These are phyloP conservation scores for Lipomyces lipofer DNA, from an alignment of 805 yeast genomes.

Conservation along the genomic window DNA sequence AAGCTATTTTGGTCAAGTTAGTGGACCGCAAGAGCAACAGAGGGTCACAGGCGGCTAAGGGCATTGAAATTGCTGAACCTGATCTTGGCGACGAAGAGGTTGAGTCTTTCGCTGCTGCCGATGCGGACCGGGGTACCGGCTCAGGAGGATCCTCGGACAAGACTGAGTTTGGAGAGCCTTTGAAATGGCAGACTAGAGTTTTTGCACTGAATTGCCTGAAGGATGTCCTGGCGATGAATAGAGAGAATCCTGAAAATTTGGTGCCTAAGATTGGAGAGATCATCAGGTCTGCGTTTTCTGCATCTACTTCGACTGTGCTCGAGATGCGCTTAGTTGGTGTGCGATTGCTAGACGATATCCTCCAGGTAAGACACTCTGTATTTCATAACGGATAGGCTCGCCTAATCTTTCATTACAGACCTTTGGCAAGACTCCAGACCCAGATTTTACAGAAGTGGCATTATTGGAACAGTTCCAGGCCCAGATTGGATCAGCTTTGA, in stretches of 20 bases:
- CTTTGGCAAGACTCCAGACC: conserved; percentile 65
- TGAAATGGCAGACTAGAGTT: conserved; percentile 48
- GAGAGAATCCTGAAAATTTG: conserved; percentile 29
- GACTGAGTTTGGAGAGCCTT: conserved; percentile 38
- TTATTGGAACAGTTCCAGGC: conserved; percentile 92
- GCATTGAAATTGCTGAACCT: conserved; percentile 31
- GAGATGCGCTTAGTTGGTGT: conserved; percentile 66
- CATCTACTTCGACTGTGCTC: conserved; percentile 70
- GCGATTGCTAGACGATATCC: conserved; percentile 59
- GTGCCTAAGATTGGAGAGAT: conserved; percentile 51
- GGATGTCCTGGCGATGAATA: conserved; percentile 33
- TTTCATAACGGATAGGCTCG: background rate
- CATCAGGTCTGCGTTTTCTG: conserved; percentile 74
- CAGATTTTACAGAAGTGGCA: conserved; percentile 67
- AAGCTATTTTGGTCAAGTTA: conserved; percentile 42
- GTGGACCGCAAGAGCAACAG: conserved; percentile 16
- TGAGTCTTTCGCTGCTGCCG: conserved; percentile 43
- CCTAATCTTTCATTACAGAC: background rate
- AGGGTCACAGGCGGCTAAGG: conserved; percentile 41
- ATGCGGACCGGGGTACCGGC: conserved; percentile 5
- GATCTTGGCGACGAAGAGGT: conserved; percentile 52
- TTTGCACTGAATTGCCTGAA: conserved; percentile 43
- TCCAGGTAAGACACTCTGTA: conserved; percentile 42
- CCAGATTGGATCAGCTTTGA: conserved; percentile 82
- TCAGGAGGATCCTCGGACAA: conserved; percentile 33